Base-by-base conservation (phyloP, 306 rosid genomes). In the Prunus mira region DNA sequence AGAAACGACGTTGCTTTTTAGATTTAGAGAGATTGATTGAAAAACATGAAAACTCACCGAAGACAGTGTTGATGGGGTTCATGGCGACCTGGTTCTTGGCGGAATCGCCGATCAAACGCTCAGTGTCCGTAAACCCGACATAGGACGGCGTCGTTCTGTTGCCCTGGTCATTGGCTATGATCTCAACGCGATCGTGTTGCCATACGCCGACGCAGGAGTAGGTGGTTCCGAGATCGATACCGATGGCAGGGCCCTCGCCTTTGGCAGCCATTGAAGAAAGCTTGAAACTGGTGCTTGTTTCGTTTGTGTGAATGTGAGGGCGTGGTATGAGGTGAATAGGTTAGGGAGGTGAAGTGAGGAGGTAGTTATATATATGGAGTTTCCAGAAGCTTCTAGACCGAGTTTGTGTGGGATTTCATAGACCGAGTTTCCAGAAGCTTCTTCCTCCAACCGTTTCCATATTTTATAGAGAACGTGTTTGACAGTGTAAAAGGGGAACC, bases 31-130 rank as follows among this genome's bases (percentile, higher is more conserved):
- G 3, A 5, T 6, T 9, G 5, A 12, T 14, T 4, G 6, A 27
- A 15, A n/a, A 54, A 50, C n/a, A 5, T 47, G 1, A 51, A 25
- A 65, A 83, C 83, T 73, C 56, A 76, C 86, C 87, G 34, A 86
- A 86, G 52, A 86, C 83, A 24, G 87, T 86, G 82, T 86, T 86
- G 71, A 12, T 28, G 7, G 86, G 89, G 51, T 86, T 86, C 84
- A 69, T 80, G 67, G 89, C 76, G 34, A 71, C 85, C 74, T 82
- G 86, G 62, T 82, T 78, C 80, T 69, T 80, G 19, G 88, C 88
- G 2, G 72, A 77, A 60, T 85, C 77, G 13, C 86, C 81, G 27
- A 81, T 78, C 24, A 83, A 60, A 13, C 84, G 84, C 46, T 74
- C 74, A 4, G 84, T 80, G 30, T 84, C 86, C 6, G 75, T 80